Conservation (phyloP, 805 yeast species). For the Sungouiella thailandica region DNA sequence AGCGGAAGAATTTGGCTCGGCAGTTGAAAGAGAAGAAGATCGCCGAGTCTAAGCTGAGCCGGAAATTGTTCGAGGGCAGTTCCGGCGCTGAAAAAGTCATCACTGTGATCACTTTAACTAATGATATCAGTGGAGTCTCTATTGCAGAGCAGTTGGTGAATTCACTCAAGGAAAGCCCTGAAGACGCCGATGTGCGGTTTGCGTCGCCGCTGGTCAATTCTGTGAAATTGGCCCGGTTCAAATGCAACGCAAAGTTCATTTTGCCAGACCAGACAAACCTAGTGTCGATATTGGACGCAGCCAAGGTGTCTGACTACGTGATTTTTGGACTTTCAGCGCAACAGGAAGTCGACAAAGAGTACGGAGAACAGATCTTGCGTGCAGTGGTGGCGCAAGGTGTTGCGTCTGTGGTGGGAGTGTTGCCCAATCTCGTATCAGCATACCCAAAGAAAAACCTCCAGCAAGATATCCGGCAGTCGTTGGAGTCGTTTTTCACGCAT, state of each 20-base stretch:
- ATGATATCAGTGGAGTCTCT: conserved; percentile 55
- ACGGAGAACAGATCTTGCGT: conserved; percentile 87
- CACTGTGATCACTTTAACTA: conserved; percentile 73
- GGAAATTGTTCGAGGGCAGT: conserved; percentile 74
- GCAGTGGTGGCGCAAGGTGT: conserved; percentile 91
- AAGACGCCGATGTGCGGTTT: conserved; percentile 15
- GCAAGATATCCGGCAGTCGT: conserved; percentile 47
- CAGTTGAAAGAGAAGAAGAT: conserved; percentile 77
- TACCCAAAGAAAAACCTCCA: conserved; percentile 76
- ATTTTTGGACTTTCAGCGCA: conserved; percentile 85
- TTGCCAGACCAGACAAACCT: conserved; percentile 66
- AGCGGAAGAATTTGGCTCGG: conserved; percentile 72
- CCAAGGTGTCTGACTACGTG: conserved; percentile 85
- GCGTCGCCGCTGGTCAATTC: conserved; percentile 47
- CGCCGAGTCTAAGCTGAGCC: conserved; percentile 47
- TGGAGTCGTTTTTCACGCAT: conserved; percentile 37
- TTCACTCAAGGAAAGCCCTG: conserved; percentile 27
- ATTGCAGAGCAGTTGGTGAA: conserved; percentile 51
- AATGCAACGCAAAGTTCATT: conserved; percentile 67
- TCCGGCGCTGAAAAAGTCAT: conserved; percentile 81
- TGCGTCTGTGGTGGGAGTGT: conserved; percentile 72
- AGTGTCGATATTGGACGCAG: conserved; percentile 73
- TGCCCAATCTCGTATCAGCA: conserved; percentile 63
- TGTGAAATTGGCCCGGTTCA: conserved; percentile 58
- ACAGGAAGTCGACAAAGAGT: conserved; percentile 69